Conservation (phyloP, 2,329 filamentous ascomycete genomes). For the Cylindrodendrum hubeiense region DNA sequence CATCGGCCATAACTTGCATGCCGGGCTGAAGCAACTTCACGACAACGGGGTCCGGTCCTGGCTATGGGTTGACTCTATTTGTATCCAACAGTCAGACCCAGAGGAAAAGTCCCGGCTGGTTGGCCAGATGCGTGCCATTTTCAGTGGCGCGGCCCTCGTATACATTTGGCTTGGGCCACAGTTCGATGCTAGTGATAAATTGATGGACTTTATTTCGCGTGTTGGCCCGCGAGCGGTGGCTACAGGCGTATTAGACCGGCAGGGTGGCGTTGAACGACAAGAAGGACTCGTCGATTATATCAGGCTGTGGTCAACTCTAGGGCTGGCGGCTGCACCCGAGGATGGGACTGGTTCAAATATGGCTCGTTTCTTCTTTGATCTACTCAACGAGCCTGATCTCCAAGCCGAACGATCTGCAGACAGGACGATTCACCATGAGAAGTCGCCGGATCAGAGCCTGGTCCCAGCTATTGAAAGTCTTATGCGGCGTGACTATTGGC, state of each 20-base stretch:
- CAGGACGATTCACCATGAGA: too few species aligned
- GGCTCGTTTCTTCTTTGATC: neutral
- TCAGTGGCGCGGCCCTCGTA: slow-evolving; percentile 20
- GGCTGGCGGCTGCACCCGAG: neutral
- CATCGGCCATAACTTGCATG: slow-evolving; percentile 24
- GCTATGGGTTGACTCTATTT: slow-evolving; percentile 41
- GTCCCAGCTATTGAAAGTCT: neutral
- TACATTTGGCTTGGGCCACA: slow-evolving; percentile 34
- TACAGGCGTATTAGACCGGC: neutral
- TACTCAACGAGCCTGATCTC: neutral
- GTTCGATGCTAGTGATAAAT: slow-evolving; percentile 2
- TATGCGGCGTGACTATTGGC: slow-evolving; percentile 8
- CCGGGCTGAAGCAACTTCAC: slow-evolving; percentile 25
- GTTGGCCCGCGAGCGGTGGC: slow-evolving; percentile 14
- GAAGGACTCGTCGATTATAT: neutral
- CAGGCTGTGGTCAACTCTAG: too few species aligned
- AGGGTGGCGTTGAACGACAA: neutral
- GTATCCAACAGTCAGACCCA: slow-evolving; percentile 33
- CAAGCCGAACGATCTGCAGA: neutral
- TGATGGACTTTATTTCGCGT: slow-evolving; percentile 14
- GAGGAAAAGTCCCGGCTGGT: slow-evolving; percentile 36
- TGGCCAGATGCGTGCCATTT: slow-evolving; percentile 34
- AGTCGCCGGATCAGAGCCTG: neutral
- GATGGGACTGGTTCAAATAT: neutral
- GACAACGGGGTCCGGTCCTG: slow-evolving; percentile 12